A percentile compares a stretch with the other conserved stretches of the same genome.
Conservation (phyloP, 306 rosid genomes). For the Phaseolus lunatus region DNA sequence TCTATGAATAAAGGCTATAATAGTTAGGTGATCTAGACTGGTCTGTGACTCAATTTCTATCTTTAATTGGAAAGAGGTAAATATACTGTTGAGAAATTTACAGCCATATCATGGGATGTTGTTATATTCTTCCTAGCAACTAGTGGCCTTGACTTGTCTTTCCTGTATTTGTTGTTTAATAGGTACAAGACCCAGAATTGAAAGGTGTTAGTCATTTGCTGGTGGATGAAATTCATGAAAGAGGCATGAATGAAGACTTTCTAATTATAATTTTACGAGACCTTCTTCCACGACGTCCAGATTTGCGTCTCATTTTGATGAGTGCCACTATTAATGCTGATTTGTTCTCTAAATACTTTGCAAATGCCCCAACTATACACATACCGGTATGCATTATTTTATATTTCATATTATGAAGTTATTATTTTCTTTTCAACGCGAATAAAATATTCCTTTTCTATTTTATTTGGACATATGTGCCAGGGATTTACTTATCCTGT, state of each 20-base stretch:
- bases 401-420: conserved; percentile 21
- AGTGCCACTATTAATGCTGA: conserved; percentile 98
- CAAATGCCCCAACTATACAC: conserved; percentile 78
- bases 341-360: conserved; percentile 86
- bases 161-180: conserved; percentile 49
- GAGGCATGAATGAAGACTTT: conserved; percentile 98
- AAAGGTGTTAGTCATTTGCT: conserved; percentile 91
- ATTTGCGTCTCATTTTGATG: conserved; percentile 89
- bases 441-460: conserved; percentile 2
- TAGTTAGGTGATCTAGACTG: conserved; percentile 2
- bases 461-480: conserved; percentile 46
- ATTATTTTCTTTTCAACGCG: conserved; percentile 10
- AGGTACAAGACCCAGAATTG: conserved; percentile 90
- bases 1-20: conserved; percentile 22
- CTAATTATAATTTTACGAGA: conserved; percentile 83
- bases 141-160: conserved; percentile 40
- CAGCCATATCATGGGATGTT: conserved; percentile 20
- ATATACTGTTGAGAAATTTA: neutral
- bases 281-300: conserved; percentile 95
- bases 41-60: conserved; percentile 17
- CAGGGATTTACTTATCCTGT: conserved; percentile 94
- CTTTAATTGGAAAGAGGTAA: conserved; percentile 35
- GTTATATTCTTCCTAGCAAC: conserved; percentile 36
- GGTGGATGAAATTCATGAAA: conserved; percentile 98
- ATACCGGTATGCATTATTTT: conserved; percentile 71